Evolutionary conservation across 2,329 filamentous ascomycete species (phyloP), one percentile per base, ranked within the genome.

Genomic region (Decorospora gaudefroyi): DNA sequence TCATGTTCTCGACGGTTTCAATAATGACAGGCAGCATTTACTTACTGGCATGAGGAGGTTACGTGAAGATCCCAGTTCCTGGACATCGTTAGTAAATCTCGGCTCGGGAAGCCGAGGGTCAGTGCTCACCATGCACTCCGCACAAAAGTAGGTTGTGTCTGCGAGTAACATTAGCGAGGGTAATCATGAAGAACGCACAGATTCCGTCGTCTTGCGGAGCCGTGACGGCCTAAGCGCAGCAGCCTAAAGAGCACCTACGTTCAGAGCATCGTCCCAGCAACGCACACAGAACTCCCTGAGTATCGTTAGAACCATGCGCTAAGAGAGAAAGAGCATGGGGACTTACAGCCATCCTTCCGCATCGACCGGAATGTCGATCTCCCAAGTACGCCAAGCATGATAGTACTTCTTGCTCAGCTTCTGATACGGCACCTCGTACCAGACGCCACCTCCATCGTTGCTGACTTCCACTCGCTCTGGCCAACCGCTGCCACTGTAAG

Each of bases 61-160:
- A 86, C 82, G 57, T 86, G 83, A 13, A 86, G 66, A 11, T 79
- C 83, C 81, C 82, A 86, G 57, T 86, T 86, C 77, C 75, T 85
- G 70, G 64, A 59, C 23, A 18, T 9, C 9, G 40, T 49, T 36
- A 50, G 49, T 39, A 38, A 13, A 50, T 33, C 32, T 49, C 16
- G 22, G 19, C 12, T 15, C 8, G 32, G 16, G 17, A 12, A 29
- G n/a, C 31, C 31, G 12, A n/a, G n/a, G 30, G 42, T 29, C 40
- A 15, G 23, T 27, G 58, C 64, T 47, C 51, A 69, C 72, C 73
- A 75, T 33, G 73, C 72, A 26, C 64, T 69, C 29, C 72, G 62
- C 31, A 75, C 72, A 50, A 59, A 72, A 0, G 70, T 72, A 6
- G 73, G 73, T 51, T 76, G 73, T 1, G 73, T 75, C 59, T 66